These are phyloP conservation scores for Karstenula rhodostoma DNA, from an alignment of 2,329 filamentous ascomycete genomes.

Conservation along the genomic window DNA sequence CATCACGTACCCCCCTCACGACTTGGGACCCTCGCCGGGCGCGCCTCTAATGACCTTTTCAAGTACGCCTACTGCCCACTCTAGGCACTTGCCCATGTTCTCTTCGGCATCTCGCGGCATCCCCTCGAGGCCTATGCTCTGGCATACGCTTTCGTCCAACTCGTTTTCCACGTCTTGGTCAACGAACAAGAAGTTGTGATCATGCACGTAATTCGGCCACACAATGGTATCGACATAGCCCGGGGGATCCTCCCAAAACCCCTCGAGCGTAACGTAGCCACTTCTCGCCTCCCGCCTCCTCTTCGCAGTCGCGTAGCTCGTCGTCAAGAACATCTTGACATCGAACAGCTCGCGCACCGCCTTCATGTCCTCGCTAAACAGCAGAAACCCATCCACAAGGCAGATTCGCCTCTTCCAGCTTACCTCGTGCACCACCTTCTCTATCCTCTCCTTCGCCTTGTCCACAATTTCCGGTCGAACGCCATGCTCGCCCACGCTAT, in stretches of 20 bases:
- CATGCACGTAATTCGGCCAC: constrained; percentile 90
- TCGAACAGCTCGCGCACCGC: constrained; percentile 69
- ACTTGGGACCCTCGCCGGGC: neutral
- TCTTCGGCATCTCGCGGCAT: constrained; percentile 52
- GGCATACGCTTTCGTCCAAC: constrained; percentile 55
- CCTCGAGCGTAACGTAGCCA: constrained; percentile 80
- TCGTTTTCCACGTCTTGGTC: constrained; percentile 69
- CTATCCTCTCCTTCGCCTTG: constrained; percentile 38
- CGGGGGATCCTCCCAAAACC: constrained; percentile 94
- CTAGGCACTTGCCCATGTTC: constrained; percentile 42
- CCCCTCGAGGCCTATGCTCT: constrained; percentile 35
- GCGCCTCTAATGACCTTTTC: constrained; percentile 26
- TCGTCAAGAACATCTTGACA: constrained; percentile 79
- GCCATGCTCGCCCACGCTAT: constrained; percentile 57
- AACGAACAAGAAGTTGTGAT: constrained; percentile 83
- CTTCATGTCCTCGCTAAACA: constrained; percentile 70
- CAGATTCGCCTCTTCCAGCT: constrained; percentile 54
- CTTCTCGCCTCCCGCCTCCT: constrained; percentile 71
- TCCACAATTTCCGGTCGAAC: constrained; percentile 46
- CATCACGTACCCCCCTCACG: neutral
- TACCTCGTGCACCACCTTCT: constrained; percentile 17
- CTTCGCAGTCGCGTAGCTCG: constrained; percentile 68
- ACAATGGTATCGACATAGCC: constrained; percentile 94
- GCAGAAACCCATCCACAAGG: constrained; percentile 87
- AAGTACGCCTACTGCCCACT: constrained; percentile 41